phyloP scores from a whole-genome alignment of 2,329 filamentous ascomycete species.

The Penicillium digitatum region DNA sequence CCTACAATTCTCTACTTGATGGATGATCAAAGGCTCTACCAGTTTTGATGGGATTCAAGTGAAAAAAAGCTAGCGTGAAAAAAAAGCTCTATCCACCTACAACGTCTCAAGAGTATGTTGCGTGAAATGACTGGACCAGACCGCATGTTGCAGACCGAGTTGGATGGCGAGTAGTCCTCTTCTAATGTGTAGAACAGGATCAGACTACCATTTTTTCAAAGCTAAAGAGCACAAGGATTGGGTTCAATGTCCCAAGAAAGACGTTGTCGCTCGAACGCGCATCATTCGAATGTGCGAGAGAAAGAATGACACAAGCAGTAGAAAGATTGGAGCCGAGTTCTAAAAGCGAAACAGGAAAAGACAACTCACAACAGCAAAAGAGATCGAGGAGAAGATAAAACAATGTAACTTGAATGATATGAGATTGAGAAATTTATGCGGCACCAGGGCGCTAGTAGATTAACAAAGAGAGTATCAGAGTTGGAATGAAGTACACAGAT shows the following conservation, averaged over 20 bases:
- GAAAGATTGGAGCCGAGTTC: not conserved
- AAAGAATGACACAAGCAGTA: not conserved
- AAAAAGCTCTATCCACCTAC: not conserved
- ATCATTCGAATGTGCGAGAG: not conserved
- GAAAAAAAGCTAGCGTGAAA: slow-evolving; percentile 3
- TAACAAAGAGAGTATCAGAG: slow-evolving; percentile 6
- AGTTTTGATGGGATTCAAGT: slow-evolving; percentile 5
- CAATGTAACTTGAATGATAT: slow-evolving; percentile 24
- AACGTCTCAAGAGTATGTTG: not conserved
- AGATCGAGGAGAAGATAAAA: slow-evolving; percentile 16
- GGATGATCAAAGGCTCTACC: not conserved
- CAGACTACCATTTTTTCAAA: not conserved
- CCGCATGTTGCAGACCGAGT: not conserved
- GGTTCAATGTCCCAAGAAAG: not conserved
- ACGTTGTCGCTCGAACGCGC: not conserved
- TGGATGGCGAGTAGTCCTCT: not conserved
- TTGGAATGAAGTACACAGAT: slow-evolving; percentile 7
- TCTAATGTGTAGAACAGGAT: not conserved
- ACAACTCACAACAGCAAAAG: slow-evolving; percentile 10
- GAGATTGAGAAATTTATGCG: slow-evolving; percentile 15
- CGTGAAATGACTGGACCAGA: not conserved
- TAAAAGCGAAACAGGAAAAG: slow-evolving; percentile 1
- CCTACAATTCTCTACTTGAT: not conserved
- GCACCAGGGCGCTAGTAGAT: not conserved
- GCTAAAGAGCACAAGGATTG: not conserved